A percentile compares a stretch with the other conserved stretches of the same genome.
These are phyloP conservation scores for Schoenoplectus tabernaemontani DNA, from an alignment of 202 grass and related monocot species.

Conservation along the genomic window DNA sequence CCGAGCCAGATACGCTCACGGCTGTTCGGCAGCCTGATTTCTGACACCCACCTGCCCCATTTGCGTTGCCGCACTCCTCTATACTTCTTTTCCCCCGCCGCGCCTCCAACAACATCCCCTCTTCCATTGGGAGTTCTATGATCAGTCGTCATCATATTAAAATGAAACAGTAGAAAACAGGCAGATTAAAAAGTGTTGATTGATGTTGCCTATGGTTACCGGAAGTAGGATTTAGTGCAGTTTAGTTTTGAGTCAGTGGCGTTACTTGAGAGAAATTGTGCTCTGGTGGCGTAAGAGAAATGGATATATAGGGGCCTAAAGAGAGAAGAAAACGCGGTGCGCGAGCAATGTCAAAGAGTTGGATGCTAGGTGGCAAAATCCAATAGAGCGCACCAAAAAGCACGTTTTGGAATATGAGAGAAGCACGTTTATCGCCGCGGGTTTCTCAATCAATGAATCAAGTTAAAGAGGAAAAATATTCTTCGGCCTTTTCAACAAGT, in stretches of 20 bases:
- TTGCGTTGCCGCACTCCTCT: constrained; percentile 61
- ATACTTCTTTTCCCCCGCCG: constrained; percentile 27
- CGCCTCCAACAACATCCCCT: background rate
- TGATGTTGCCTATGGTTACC: background rate
- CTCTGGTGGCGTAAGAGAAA: background rate
- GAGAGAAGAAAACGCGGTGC: constrained; percentile 5
- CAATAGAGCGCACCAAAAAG: background rate
- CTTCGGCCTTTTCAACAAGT: too few relatives aligned
- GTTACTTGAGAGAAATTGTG: background rate
- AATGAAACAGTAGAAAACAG: background rate
- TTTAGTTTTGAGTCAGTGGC: background rate
- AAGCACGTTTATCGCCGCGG: constrained; percentile 16
- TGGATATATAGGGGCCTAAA: constrained; percentile 9
- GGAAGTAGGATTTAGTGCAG: background rate
- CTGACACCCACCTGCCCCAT: constrained; percentile 39
- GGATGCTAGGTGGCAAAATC: background rate
- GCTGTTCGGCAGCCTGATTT: constrained; percentile 71
- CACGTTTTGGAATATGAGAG: constrained; percentile 1
- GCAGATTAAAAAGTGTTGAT: background rate
- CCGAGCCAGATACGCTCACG: constrained; percentile 78
- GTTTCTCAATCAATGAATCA: background rate
- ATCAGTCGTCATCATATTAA: constrained; percentile 2
- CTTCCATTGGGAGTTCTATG: background rate
- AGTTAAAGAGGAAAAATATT: background rate
- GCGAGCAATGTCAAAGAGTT: background rate